Evolutionary conservation across 2,329 filamentous ascomycete genomes (phyloP).

Genomic region (Rosellinia necatrix): DNA sequence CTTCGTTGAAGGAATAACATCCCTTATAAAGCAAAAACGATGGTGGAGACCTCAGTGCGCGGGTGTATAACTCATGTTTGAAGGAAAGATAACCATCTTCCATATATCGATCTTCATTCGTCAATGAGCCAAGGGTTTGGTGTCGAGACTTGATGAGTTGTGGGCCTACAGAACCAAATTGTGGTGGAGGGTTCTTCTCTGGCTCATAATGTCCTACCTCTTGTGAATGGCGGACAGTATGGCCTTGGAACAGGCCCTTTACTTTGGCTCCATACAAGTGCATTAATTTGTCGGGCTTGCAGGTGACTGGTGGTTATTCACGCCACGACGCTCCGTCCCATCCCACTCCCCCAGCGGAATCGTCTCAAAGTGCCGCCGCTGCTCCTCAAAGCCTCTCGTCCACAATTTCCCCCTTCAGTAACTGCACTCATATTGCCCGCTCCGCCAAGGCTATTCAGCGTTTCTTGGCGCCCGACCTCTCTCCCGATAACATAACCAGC

Average conservation of each 20-base stretch:
- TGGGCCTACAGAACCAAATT: background rate
- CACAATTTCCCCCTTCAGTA: slow-evolving; percentile 53
- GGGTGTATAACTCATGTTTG: background rate
- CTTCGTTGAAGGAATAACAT: background rate
- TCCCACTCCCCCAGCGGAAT: slow-evolving; percentile 57
- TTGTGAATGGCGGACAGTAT: background rate
- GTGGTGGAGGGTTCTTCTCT: background rate
- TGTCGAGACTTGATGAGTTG: background rate
- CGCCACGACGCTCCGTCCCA: slow-evolving; percentile 57
- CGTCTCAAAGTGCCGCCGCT: slow-evolving; percentile 56
- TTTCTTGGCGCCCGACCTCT: slow-evolving; percentile 67
- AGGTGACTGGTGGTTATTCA: slow-evolving; percentile 28
- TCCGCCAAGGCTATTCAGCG: slow-evolving; percentile 48
- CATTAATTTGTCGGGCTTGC: background rate
- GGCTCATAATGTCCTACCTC: background rate
- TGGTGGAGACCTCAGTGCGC: background rate
- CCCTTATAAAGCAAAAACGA: background rate
- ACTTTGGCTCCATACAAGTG: background rate
- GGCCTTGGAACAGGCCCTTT: background rate
- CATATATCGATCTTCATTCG: background rate
- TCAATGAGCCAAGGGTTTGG: background rate
- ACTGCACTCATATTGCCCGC: slow-evolving; percentile 49
- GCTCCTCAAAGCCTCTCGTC: slow-evolving; percentile 58
- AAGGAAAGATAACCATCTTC: background rate
- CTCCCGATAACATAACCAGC: slow-evolving; percentile 71